These are phyloP conservation scores for Kalmanozyma brasiliensis DNA, from an alignment of 1,284 basidiomycete species.

Conservation along the genomic window DNA sequence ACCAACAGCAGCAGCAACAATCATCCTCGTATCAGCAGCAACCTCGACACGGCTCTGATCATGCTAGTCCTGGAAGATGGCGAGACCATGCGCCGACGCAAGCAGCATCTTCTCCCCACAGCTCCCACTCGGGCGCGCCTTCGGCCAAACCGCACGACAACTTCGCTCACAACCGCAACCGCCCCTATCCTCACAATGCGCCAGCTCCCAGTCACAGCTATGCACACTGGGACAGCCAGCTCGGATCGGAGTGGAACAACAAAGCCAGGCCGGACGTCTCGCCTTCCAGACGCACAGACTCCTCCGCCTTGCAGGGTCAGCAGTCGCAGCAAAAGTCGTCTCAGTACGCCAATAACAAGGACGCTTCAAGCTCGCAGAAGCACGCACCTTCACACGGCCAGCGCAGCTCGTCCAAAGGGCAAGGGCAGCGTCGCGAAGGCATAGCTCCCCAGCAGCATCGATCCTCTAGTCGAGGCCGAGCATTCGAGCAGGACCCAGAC, in stretches of 20 bases:
- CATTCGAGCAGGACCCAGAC: constrained; percentile 44
- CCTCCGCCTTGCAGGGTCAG: neutral
- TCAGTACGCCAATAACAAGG: constrained; percentile 14
- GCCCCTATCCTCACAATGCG: constrained; percentile 37
- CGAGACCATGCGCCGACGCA: constrained; percentile 26
- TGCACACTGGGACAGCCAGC: constrained; percentile 45
- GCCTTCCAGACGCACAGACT: constrained; percentile 22
- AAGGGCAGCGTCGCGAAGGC: constrained; percentile 20
- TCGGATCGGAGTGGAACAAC: constrained; percentile 32
- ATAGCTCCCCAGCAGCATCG: constrained; percentile 22
- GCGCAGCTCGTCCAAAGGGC: constrained; percentile 33
- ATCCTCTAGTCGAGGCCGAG: constrained; percentile 23
- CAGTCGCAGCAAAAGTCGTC: constrained; percentile 13
- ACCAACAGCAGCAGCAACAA: constrained; percentile 11
- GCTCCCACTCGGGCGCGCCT: constrained; percentile 19
- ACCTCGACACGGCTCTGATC: constrained; percentile 25
- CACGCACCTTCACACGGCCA: constrained; percentile 8
- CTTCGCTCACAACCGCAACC: constrained; percentile 23
- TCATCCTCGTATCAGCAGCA: constrained; percentile 11
- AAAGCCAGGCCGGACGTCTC: constrained; percentile 34
- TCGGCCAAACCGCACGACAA: constrained; percentile 30
- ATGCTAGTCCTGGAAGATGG: constrained; percentile 39
- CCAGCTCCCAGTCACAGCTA: constrained; percentile 45
- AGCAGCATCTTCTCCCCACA: constrained; percentile 32
- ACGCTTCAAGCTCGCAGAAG: constrained; percentile 15